Percentiles rank a stretch among this genome's conserved stretches.
Evolutionary conservation across 768 basidiomycete species (phyloP).

Genomic region (Tylopilus subfusipes): DNA sequence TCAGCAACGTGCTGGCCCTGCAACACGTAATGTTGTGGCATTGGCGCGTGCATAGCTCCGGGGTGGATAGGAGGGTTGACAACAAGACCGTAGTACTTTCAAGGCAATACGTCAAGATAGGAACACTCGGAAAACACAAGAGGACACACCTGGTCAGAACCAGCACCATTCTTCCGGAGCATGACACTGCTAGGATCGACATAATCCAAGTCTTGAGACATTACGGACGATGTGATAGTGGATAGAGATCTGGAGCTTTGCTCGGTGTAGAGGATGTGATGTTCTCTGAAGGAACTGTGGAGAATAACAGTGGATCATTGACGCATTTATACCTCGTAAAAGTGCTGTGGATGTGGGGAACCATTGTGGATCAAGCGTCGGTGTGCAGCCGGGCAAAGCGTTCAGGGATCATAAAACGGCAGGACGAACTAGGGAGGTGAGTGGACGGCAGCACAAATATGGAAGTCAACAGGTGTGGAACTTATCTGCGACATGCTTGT

Average conservation of each 20-base stretch:
- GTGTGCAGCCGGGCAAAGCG: slow-evolving; percentile 1
- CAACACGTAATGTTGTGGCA: slow-evolving; percentile 18
- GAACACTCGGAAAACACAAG: neutral
- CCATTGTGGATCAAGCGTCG: slow-evolving; percentile 14
- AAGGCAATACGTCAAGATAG: neutral
- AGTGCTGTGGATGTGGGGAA: neutral
- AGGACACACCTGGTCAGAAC: slow-evolving; percentile 4
- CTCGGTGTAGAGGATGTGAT: neutral
- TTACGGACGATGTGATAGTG: neutral
- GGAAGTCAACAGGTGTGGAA: slow-evolving; percentile 10
- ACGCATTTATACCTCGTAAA: slow-evolving; percentile 8
- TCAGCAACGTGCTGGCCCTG: slow-evolving; percentile 16
- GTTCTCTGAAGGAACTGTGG: neutral
- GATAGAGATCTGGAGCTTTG: slow-evolving; percentile 1
- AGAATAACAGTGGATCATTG: neutral
- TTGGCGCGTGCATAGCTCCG: neutral
- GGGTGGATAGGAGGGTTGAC: slow-evolving; percentile 23
- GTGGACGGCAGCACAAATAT: neutral
- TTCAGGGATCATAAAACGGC: neutral
- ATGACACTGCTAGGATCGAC: neutral
- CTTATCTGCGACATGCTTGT: neutral
- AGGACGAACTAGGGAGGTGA: too few relatives aligned
- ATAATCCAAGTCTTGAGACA: neutral
- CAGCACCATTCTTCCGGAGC: neutral
- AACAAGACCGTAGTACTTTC: slow-evolving; percentile 12